A percentile compares a stretch with the other conserved stretches of the same genome.
These are phyloP conservation scores for Thielaviopsis punctulata DNA, from an alignment of 2,329 filamentous ascomycete species.

Conservation along the genomic window DNA sequence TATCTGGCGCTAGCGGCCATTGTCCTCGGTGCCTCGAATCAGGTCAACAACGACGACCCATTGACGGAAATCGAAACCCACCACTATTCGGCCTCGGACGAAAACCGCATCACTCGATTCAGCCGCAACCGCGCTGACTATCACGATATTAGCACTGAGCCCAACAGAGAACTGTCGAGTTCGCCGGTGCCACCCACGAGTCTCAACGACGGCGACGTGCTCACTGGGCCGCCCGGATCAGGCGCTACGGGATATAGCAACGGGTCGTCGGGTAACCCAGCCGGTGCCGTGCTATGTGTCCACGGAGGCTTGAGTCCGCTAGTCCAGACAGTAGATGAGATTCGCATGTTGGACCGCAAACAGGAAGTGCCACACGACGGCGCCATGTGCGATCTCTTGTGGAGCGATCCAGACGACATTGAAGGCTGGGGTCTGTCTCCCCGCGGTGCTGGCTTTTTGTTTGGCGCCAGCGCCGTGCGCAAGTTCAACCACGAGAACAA, in stretches of 20 bases:
- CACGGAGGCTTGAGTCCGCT: conserved; percentile 85
- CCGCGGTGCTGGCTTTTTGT: conserved; percentile 86
- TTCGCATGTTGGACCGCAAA: conserved; percentile 83
- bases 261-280: conserved; percentile 46
- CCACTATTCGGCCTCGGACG: conserved; percentile 52
- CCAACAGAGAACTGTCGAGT: conserved; percentile 1
- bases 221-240: conserved; percentile 59
- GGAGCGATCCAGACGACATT: conserved; percentile 96
- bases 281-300: conserved; percentile 82
- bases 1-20: conserved; percentile 84
- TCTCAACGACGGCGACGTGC: conserved; percentile 18
- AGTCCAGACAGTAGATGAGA: conserved; percentile 89
- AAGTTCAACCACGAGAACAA: conserved; percentile 92
- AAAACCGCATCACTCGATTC: neutral
- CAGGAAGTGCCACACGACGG: conserved; percentile 98
- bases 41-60: conserved; percentile 40
- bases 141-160: neutral
- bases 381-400: conserved; percentile 95
- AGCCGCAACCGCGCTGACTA: conserved; percentile 1
- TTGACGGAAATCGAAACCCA: conserved; percentile 88
- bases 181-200: conserved; percentile 1
- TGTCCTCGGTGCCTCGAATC: conserved; percentile 68
- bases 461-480: conserved; percentile 89
- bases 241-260: conserved; percentile 55
- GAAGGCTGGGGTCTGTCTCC: conserved; percentile 93